Conservation (phyloP, 1,284 basidiomycete genomes). For the Cryptococcus hybrid region DNA sequence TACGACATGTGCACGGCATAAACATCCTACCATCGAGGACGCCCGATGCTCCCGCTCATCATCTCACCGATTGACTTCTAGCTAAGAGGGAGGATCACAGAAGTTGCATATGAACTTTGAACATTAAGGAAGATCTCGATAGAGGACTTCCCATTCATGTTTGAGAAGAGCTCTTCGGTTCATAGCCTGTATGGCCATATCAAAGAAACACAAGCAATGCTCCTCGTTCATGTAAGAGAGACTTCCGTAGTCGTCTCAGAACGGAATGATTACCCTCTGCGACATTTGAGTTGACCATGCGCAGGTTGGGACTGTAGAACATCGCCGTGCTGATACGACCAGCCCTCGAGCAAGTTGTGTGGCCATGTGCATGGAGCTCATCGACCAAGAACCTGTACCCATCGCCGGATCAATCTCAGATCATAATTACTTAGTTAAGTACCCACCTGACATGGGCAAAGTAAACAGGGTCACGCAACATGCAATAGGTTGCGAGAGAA, state of each 20-base stretch:
- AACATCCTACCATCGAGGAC: no score
- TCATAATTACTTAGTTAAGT: neutral
- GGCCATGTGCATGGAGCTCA: neutral
- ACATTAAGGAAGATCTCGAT: no score
- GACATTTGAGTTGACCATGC: neutral
- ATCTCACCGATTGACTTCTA: no score
- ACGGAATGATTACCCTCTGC: neutral
- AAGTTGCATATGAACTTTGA: no score
- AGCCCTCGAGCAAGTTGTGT: neutral
- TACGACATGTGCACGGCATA: no score
- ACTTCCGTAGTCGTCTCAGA: neutral
- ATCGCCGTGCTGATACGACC: neutral
- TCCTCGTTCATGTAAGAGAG: neutral
- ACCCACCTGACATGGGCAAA: neutral
- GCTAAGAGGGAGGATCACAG: no score
- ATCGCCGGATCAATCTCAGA: neutral
- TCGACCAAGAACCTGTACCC: neutral
- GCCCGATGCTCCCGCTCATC: no score
- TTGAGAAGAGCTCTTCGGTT: neutral
- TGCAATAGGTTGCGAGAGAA: neutral
- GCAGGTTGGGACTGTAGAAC: neutral
- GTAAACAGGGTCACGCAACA: neutral
- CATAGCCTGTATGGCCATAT: neutral
- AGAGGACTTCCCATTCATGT: no score
- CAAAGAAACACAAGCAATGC: neutral